Percentiles rank a stretch among this genome's conserved stretches.
Evolutionary conservation across 2,329 filamentous ascomycete genomes (phyloP).

Genomic region (Didymella sp.): DNA sequence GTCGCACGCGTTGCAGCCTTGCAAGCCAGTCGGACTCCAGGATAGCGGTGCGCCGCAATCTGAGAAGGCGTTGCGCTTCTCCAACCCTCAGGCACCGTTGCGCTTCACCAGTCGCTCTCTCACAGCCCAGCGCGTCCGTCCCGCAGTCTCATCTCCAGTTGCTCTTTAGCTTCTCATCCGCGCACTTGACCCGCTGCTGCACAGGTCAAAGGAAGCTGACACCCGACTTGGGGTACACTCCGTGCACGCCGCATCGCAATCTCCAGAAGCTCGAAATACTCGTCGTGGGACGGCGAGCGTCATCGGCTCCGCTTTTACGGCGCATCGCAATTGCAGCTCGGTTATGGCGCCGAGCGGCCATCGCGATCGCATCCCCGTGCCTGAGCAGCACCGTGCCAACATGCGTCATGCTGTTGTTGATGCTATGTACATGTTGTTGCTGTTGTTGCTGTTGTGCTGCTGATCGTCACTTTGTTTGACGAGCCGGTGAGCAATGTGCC

Average conservation of each 20-base stretch:
- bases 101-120: slow-evolving; percentile 13
- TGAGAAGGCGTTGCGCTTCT: slow-evolving; percentile 19
- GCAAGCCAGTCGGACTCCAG: slow-evolving; percentile 26
- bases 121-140: slow-evolving; percentile 6
- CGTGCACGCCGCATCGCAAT: slow-evolving; percentile 20
- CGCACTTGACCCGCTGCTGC: slow-evolving; percentile 6
- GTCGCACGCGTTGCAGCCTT: slow-evolving; percentile 27
- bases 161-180: background rate
- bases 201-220: slow-evolving; percentile 10
- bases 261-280: slow-evolving; percentile 11
- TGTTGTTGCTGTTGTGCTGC: slow-evolving; percentile 4
- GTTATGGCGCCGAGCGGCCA: slow-evolving; percentile 14
- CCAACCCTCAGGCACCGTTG: slow-evolving; percentile 21
- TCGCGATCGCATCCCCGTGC: slow-evolving; percentile 9
- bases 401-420: slow-evolving; percentile 9
- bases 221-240: slow-evolving; percentile 13
- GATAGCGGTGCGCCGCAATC: slow-evolving; percentile 23
- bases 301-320: slow-evolving; percentile 19
- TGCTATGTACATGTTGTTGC: slow-evolving; percentile 11
- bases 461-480: slow-evolving; percentile 1
- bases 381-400: slow-evolving; percentile 17
- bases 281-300: slow-evolving; percentile 8
- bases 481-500: slow-evolving; percentile 4
- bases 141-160: slow-evolving; percentile 3
- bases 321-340: slow-evolving; percentile 18